Conservation (phyloP, 768 basidiomycete genomes). For the Psilocybe tampanensis region DNA sequence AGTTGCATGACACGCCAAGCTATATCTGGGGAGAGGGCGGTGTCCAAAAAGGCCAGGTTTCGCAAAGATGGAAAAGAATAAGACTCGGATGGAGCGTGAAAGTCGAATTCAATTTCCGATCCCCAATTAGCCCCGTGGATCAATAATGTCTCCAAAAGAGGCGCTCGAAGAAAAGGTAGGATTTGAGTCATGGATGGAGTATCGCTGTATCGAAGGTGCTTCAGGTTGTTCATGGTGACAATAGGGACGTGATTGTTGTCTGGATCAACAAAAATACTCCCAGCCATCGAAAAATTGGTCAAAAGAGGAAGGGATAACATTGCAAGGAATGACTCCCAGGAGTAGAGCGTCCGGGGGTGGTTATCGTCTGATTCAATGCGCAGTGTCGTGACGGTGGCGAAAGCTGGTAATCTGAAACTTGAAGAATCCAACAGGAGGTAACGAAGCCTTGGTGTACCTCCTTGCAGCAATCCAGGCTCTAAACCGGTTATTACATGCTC, state of each 20-base stretch:
- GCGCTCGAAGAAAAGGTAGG: constrained; percentile 15
- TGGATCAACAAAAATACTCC: neutral
- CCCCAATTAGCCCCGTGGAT: neutral
- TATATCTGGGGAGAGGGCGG: neutral
- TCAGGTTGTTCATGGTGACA: constrained; percentile 15
- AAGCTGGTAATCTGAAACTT: constrained; percentile 6
- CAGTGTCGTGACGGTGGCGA: constrained; percentile 18
- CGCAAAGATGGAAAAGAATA: constrained; percentile 8
- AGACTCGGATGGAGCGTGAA: neutral
- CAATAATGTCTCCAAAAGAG: constrained; percentile 19
- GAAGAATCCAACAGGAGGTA: constrained; percentile 16
- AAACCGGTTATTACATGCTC: no score
- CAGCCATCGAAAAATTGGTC: constrained; percentile 17
- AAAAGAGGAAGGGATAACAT: constrained; percentile 16
- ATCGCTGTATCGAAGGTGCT: constrained; percentile 16
- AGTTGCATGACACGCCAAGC: constrained; percentile 3
- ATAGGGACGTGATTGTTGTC: neutral
- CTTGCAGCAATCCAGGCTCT: constrained; percentile 15
- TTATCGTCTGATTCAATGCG: constrained; percentile 15
- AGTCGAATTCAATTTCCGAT: constrained; percentile 1
- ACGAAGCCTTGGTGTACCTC: constrained; percentile 18
- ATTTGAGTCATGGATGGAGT: constrained; percentile 5
- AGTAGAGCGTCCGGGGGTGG: no score
- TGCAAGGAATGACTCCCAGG: constrained; percentile 2
- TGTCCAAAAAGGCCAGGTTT: neutral